These are phyloP conservation scores for Ustilaginoidea virens DNA, from an alignment of 2,329 filamentous ascomycete species.

Conservation along the genomic window DNA sequence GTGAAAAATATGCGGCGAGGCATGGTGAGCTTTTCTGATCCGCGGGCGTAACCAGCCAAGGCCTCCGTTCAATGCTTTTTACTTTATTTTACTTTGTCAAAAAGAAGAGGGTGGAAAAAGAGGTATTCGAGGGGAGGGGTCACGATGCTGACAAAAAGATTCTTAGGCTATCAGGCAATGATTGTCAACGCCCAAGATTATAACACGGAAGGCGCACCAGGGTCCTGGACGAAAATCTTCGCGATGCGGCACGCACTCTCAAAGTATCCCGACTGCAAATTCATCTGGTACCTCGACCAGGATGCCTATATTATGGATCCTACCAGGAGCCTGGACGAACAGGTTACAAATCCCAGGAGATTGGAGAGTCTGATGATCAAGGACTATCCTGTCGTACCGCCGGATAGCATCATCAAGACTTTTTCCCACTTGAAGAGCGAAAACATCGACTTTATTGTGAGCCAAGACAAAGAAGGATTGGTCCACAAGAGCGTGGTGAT, in stretches of 20 bases:
- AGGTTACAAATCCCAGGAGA: conserved; percentile 50
- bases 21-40: conserved; percentile 48
- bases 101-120: no score
- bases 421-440: conserved; percentile 66
- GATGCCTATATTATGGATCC: conserved; percentile 84
- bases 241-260: conserved; percentile 82
- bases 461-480: conserved; percentile 72
- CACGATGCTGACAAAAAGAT: background rate
- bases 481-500: conserved; percentile 65
- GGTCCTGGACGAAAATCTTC: conserved; percentile 64
- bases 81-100: no score
- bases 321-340: conserved; percentile 48
- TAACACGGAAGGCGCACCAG: conserved; percentile 42
- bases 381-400: conserved; percentile 76
- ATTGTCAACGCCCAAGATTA: conserved; percentile 68
- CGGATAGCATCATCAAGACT: conserved; percentile 93
- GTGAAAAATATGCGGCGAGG: conserved; percentile 66
- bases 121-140: background rate
- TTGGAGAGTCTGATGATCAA: conserved; percentile 72
- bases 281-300: conserved; percentile 77
- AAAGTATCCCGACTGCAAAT: conserved; percentile 58
- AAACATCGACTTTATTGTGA: conserved; percentile 67
- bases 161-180: conserved; percentile 75
- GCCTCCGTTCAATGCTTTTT: no score
- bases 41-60: no score